Evolutionary conservation across 1,284 basidiomycete species (phyloP).

Genomic region (Leccinum insolens): DNA sequence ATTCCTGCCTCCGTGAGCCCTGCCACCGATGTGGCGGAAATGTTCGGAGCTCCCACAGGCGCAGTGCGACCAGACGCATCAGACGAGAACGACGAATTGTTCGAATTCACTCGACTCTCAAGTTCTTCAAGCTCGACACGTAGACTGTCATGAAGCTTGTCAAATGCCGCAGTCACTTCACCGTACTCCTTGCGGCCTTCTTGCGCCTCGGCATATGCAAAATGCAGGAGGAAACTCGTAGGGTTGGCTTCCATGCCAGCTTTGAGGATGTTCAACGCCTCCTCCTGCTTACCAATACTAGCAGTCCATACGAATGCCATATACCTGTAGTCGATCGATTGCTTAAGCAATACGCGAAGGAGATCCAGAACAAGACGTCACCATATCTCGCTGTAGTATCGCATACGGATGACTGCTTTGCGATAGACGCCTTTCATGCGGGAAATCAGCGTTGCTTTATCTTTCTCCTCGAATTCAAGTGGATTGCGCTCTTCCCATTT

Average conservation of each 20-base stretch:
- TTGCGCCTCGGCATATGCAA: constrained; percentile 85
- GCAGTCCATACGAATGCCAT: constrained; percentile 87
- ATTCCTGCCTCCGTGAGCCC: constrained; percentile 30
- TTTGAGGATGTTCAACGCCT: constrained; percentile 81
- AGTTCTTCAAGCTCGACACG: constrained; percentile 74
- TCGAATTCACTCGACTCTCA: constrained; percentile 53
- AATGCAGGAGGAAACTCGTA: constrained; percentile 83
- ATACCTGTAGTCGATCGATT: constrained; percentile 58
- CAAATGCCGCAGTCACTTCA: constrained; percentile 71
- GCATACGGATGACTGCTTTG: constrained; percentile 88
- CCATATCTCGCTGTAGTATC: constrained; percentile 97
- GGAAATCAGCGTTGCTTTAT: constrained; percentile 64
- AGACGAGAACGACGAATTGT: constrained; percentile 42
- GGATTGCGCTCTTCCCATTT: constrained; percentile 98
- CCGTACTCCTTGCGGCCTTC: constrained; percentile 70
- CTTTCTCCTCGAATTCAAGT: constrained; percentile 88
- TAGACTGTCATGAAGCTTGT: constrained; percentile 72
- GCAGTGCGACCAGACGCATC: constrained; percentile 33
- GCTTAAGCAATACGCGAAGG: constrained; percentile 16
- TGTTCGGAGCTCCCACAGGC: constrained; percentile 30
- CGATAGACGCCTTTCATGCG: constrained; percentile 85
- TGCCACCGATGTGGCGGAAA: constrained; percentile 13
- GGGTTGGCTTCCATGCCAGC: constrained; percentile 90
- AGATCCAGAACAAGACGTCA: constrained; percentile 37
- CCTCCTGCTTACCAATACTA: constrained; percentile 77